These are phyloP conservation scores for Discostella pseudostelligera DNA, from an alignment of 108 stramenopile genomes.

Conservation along the genomic window DNA sequence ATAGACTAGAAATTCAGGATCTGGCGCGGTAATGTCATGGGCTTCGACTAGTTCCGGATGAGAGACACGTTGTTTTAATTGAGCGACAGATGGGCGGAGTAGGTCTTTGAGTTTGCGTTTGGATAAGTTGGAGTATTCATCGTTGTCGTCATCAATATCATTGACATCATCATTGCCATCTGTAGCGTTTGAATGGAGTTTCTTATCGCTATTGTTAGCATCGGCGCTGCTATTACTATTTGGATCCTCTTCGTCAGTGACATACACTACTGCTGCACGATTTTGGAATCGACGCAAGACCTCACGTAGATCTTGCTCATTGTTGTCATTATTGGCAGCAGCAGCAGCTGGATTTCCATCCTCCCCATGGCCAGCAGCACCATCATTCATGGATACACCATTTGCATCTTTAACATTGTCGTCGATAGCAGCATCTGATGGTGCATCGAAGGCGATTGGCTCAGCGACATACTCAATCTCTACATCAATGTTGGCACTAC, in stretches of 20 bases:
- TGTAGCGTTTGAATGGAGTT: neutral
- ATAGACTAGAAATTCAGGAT: conserved; percentile 90
- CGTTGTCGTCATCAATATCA: conserved; percentile 34
- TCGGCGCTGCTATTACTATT: neutral
- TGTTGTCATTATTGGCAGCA: neutral
- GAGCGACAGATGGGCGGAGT: conserved; percentile 90
- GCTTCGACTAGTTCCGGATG: conserved; percentile 95
- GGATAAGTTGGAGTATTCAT: conserved; percentile 52
- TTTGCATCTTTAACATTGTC: conserved; percentile 10
- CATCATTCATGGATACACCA: neutral
- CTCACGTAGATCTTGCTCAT: conserved; percentile 40
- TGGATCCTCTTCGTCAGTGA: conserved; percentile 50
- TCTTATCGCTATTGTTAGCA: neutral
- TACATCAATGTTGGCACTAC: conserved; percentile 33
- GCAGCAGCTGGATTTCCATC: neutral
- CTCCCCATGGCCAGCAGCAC: conserved; percentile 10
- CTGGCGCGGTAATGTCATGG: conserved; percentile 94
- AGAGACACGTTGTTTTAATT: conserved; percentile 88
- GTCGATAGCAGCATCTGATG: neutral
- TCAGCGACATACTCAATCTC: conserved; percentile 87
- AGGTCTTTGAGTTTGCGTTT: conserved; percentile 88
- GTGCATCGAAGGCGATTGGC: conserved; percentile 18
- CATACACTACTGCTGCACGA: conserved; percentile 52
- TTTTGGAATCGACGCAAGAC: conserved; percentile 64
- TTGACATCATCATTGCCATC: conserved; percentile 4